Percentiles rank a stretch among this genome's conserved stretches.
phyloP scores from a whole-genome alignment of 1,139 yeast species.

The Suhomyces choctaworum region DNA sequence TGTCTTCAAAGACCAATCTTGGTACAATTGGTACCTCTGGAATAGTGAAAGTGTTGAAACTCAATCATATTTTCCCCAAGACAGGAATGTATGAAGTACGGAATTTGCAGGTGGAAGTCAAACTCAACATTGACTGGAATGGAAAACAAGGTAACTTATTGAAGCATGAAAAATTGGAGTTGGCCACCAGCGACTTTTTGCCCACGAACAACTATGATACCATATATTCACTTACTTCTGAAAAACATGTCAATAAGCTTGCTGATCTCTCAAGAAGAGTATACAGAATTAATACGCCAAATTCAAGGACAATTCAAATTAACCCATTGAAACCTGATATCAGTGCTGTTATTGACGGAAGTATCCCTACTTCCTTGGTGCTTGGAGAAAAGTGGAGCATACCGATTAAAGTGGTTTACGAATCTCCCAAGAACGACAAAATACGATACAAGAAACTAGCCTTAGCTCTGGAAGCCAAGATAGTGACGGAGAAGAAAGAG shows the following conservation, averaged over 20 bases:
- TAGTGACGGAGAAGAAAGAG: constrained; percentile 16
- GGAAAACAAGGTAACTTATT: constrained; percentile 7
- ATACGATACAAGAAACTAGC: constrained; percentile 24
- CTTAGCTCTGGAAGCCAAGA: constrained; percentile 24
- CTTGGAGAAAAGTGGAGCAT: constrained; percentile 33
- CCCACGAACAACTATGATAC: constrained; percentile 5
- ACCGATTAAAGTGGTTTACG: constrained; percentile 23
- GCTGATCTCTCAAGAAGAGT: constrained; percentile 1
- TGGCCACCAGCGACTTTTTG: constrained; percentile 1
- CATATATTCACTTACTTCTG: constrained; percentile 1
- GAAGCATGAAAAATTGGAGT: constrained; percentile 11
- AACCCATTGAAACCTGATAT: constrained; percentile 21
- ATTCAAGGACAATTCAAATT: constrained; percentile 13
- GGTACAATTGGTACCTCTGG: not conserved
- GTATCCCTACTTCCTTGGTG: constrained; percentile 15
- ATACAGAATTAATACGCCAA: constrained; percentile 8
- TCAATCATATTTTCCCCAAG: constrained; percentile 23
- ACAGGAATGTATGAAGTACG: constrained; percentile 28
- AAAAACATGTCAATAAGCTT: not conserved
- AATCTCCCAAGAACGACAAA: constrained; percentile 17
- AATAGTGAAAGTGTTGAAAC: constrained; percentile 23
- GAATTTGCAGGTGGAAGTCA: constrained; percentile 13
- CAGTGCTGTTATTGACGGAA: constrained; percentile 8
- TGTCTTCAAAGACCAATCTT: constrained; percentile 1
- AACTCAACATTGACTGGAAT: constrained; percentile 6